Conservation (phyloP, 805 yeast genomes). For the Wickerhamomyces chaumierensis region DNA sequence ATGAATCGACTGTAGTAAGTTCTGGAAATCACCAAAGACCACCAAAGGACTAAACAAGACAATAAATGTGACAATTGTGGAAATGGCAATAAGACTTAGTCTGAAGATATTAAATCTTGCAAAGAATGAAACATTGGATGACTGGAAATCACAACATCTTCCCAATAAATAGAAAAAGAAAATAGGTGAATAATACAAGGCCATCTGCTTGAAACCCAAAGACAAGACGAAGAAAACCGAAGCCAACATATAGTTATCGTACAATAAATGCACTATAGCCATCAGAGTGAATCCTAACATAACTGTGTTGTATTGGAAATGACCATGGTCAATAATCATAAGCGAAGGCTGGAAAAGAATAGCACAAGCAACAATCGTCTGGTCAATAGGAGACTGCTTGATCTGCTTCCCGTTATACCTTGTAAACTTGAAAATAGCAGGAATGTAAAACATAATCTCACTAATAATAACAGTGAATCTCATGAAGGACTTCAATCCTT, state of each 20-base stretch:
- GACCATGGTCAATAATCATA: constrained; percentile 88
- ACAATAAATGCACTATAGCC: constrained; percentile 53
- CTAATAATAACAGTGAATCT: constrained; percentile 67
- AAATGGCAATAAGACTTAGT: constrained; percentile 48
- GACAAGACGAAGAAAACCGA: constrained; percentile 71
- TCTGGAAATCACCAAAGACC: constrained; percentile 27
- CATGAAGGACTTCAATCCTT: constrained; percentile 72
- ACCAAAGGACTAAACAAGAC: constrained; percentile 52
- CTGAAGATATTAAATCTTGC: constrained; percentile 43
- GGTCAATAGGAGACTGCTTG: constrained; percentile 56
- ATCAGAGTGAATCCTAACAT: constrained; percentile 81
- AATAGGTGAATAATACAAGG: constrained; percentile 83
- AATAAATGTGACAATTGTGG: constrained; percentile 46
- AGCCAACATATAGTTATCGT: constrained; percentile 54
- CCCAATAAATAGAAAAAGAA: constrained; percentile 75
- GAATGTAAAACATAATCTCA: constrained; percentile 65
- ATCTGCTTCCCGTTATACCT: constrained; percentile 57
- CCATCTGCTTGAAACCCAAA: constrained; percentile 88
- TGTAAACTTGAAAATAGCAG: constrained; percentile 66
- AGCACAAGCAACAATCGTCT: constrained; percentile 63
- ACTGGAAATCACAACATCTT: constrained; percentile 19
- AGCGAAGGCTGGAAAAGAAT: constrained; percentile 80
- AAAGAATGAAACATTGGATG: constrained; percentile 10
- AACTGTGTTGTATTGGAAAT: constrained; percentile 88
- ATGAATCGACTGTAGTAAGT: constrained; percentile 39